Base-by-base conservation (phyloP, 2,329 filamentous ascomycete species). In the Chaetothyriales sp. region DNA sequence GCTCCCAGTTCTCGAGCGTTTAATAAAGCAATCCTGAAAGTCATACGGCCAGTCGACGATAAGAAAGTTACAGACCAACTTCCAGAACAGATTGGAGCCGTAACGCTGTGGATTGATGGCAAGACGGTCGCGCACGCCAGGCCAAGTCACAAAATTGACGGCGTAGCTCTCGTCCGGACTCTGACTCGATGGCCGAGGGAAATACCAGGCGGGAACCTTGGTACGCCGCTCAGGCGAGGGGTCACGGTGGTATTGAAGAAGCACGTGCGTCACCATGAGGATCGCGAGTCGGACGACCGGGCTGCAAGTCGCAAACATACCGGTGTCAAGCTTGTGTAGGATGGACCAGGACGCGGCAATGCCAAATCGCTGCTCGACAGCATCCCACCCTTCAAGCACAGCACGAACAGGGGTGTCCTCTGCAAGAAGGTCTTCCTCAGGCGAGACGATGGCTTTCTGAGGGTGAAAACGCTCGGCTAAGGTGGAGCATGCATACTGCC, bases 401-500 rank as follows among this genome's bases (percentile, higher is more conserved):
- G 43, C 52, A n/a, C 52, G 52, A 1, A 53, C 36, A 10, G 49
- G 43, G 15, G 46, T 53, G 52, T 53, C 52, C 18, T 53, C 49
- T 15, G 22, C 36, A 22, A 52, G 25, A 5, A 47, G 46, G 44
- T 55, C 54, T 4, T 51, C 43, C 19, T 50, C 54, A 1, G 56
- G 51, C 19, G 3, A 10, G 45, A 47, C 32, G 9, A 39, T 15
- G 10, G 32, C 3, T 5, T 9, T 39, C 12, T 15, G 8, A 20
- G 20, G 26, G 3, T 36, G 20, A 49, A 43, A 22, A 49, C 44
- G 9, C 43, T 48, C 42, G 18, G 42, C 9, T 5, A 53, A 26
- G 3, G 43, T 43, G 18, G 44, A 53, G 39, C 57, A 57, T 9
- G 54, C 55, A 49, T 53, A 60, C 39, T 42, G 44, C 58, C 58